These are phyloP conservation scores for Agaricales sp. DNA, from an alignment of 1,284 basidiomycete genomes.

Conservation along the genomic window DNA sequence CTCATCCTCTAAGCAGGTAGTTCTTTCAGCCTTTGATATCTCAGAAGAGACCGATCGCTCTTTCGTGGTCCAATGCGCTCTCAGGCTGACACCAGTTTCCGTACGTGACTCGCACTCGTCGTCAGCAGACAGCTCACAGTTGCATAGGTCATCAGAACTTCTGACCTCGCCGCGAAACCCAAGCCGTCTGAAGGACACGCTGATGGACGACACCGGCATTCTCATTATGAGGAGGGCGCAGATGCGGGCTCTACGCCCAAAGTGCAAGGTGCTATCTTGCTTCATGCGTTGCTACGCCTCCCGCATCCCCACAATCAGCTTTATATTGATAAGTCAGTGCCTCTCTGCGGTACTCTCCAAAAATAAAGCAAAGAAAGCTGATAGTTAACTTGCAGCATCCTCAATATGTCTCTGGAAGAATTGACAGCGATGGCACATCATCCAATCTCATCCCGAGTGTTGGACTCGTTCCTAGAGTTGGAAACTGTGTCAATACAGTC, in stretches of 20 bases:
- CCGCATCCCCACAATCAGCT: conserved; percentile 52
- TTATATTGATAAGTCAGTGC: conserved; percentile 56
- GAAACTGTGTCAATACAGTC: conserved; percentile 53
- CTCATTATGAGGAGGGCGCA: conserved; percentile 14
- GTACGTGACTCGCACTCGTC: conserved; percentile 31
- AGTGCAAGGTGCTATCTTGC: conserved; percentile 77
- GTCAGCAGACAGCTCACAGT: no score
- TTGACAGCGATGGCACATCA: conserved; percentile 62
- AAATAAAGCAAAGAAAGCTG: no score
- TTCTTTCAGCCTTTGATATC: conserved; percentile 53
- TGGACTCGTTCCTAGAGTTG: conserved; percentile 72
- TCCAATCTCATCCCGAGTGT: conserved; percentile 69
- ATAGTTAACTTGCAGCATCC: conserved; percentile 42
- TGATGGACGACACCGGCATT: no score
- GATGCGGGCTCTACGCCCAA: conserved; percentile 38
- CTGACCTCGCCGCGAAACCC: no score
- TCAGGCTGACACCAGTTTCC: conserved; percentile 49
- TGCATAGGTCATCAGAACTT: no score
- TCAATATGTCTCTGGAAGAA: conserved; percentile 45
- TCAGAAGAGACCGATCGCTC: conserved; percentile 30
- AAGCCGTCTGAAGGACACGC: no score
- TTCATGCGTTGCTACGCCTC: conserved; percentile 74
- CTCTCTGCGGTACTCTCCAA: conserved; percentile 6
- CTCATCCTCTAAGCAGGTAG: conserved; percentile 30
- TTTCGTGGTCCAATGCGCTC: conserved; percentile 52